These are phyloP conservation scores for Penicillium sumatraense DNA, from an alignment of 2,329 filamentous ascomycete species.

Conservation along the genomic window DNA sequence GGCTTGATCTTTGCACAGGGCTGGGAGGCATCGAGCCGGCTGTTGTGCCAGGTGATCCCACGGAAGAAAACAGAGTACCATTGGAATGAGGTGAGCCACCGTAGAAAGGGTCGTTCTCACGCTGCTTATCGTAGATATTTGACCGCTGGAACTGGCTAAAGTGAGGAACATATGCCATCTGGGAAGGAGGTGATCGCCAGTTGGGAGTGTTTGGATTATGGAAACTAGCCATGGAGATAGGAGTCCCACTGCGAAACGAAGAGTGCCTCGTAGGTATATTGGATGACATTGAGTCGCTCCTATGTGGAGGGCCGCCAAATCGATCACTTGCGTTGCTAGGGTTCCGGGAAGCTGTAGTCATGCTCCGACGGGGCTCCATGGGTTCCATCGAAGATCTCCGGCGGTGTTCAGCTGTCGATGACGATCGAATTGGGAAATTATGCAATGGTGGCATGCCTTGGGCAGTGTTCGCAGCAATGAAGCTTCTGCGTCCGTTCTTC, in stretches of 20 bases:
- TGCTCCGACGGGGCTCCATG: slow-evolving; percentile 38
- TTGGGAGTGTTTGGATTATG: slow-evolving; percentile 4
- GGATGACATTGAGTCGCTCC: slow-evolving; percentile 38
- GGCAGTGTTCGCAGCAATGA: slow-evolving; percentile 27
- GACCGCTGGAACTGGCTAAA: slow-evolving; percentile 31
- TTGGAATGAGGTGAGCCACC: slow-evolving; percentile 20
- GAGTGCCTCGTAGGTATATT: slow-evolving; percentile 25
- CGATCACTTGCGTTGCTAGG: slow-evolving; percentile 31
- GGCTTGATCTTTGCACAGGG: slow-evolving; percentile 26
- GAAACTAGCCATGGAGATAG: slow-evolving; percentile 9
- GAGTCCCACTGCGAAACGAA: slow-evolving; percentile 20
- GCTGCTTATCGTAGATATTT: slow-evolving; percentile 24
- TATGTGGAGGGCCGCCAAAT: slow-evolving; percentile 29
- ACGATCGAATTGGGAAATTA: slow-evolving; percentile 33
- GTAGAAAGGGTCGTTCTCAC: slow-evolving; percentile 35
- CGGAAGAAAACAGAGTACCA: slow-evolving; percentile 23
- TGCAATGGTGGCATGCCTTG: slow-evolving; percentile 26
- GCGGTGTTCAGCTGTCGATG: slow-evolving; percentile 27
- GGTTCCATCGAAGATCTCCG: slow-evolving; percentile 27
- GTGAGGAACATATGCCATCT: slow-evolving; percentile 25
- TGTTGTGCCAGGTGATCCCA: slow-evolving; percentile 24
- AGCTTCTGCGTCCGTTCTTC: slow-evolving; percentile 35
- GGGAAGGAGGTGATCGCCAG: slow-evolving; percentile 18
- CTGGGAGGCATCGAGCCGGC: slow-evolving; percentile 23
- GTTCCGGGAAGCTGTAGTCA: slow-evolving; percentile 36